Percentiles rank a stretch among this genome's conserved stretches.
Evolutionary conservation across 306 rosid genomes (phyloP).

Genomic region (Cicer pinnatifidum): DNA sequence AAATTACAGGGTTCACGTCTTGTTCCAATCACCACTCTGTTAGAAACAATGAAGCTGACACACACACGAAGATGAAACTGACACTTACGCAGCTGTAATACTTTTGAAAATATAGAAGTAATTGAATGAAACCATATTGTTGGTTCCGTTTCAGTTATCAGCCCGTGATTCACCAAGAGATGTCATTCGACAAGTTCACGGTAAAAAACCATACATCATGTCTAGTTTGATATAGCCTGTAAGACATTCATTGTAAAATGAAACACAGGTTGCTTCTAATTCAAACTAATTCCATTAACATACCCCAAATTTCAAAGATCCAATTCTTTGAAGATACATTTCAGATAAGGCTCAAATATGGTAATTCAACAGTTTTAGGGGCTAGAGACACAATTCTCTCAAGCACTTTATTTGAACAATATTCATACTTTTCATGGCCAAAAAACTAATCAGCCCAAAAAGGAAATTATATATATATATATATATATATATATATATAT

Average conservation of each 20-base stretch:
- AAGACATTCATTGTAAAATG: conserved; percentile 4
- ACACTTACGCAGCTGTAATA: not conserved
- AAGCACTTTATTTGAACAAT: too few species aligned
- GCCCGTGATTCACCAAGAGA: too few species aligned
- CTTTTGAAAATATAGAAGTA: not conserved
- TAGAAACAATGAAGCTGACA: not conserved
- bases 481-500: not conserved
- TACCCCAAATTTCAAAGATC: not conserved
- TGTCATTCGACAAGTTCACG: too few species aligned
- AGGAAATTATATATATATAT: not conserved
- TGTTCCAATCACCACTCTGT: conserved; percentile 2
- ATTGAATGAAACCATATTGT: not conserved
- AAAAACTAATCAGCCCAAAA: not conserved
- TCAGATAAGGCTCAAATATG: not conserved
- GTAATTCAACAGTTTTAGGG: not conserved
- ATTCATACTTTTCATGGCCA: too few species aligned
- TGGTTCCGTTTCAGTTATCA: not conserved
- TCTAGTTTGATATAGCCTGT: too few species aligned
- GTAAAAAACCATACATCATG: too few species aligned
- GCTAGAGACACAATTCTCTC: not conserved
- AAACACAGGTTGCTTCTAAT: not conserved
- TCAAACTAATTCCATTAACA: not conserved
- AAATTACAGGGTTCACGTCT: conserved; percentile 2
- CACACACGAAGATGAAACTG: not conserved
- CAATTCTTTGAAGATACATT: not conserved